Base-by-base conservation (phyloP, 75 land plant genomes). In the Ceratopteris richardii region DNA sequence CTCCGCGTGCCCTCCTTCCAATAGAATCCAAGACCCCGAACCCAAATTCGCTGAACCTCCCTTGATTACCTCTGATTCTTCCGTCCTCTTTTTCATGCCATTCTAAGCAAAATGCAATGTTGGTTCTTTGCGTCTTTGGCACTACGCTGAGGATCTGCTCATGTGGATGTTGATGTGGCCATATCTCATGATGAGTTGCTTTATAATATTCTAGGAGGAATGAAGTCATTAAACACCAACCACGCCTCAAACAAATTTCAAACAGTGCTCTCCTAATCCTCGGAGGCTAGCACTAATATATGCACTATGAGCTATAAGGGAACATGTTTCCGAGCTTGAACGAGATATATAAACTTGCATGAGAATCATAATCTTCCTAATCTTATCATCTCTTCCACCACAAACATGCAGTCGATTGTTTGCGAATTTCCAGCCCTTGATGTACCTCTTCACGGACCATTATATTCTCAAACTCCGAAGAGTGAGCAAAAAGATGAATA, bases 381-480 rank as follows among this genome's bases (percentile, higher is more conserved):
- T 70, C 70, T 95, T 95, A 56, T 80, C 81, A 33, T 84, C 77
- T 27, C 88, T 74, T 30, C 99, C 91, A 56, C 99, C 92, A 26
- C 74, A 80, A 41, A 86, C 70, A 54, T 95, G 88, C 28, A 86
- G 44, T 41, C 97, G 99, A 64, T 97, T 69, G 81, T 14, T 57
- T 57, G 41, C 84, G 73, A 6, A 47, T 72, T 68, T 91, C 85
- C 24, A 95, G 63, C 61, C 90, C 99, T 57, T 75, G 75, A 58
- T 84, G 92, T 66, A 90, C 99, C 64, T 95, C 99, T 47, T 95
- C 99, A 64, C 99, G 75, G 17, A 95, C 88, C 62, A 78, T 78
- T 57, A 95, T 95, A 69, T 95, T 95, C 61, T 86, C 92, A 80
- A 95, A 95, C 60, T 95, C 99, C 52, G 99, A 95, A 30, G 99